Base-by-base conservation (phyloP, 306 rosid species). In the Cicer judaicum region DNA sequence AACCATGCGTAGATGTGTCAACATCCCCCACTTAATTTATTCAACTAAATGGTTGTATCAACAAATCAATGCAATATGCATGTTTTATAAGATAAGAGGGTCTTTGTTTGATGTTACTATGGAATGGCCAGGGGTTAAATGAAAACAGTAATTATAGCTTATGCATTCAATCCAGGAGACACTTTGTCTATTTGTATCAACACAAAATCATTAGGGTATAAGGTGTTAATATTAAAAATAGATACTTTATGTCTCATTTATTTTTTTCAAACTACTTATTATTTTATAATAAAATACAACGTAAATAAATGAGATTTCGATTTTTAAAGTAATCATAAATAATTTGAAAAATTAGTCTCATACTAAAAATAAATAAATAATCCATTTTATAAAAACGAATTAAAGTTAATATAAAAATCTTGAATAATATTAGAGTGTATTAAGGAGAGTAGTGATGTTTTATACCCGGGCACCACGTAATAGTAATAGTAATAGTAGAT, bases 111-210 rank as follows among this genome's bases (percentile, higher is more conserved):
- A 66, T 52, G 75, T 14, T 19, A 67, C 59, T 34, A 47, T 65
- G 69, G 10, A 55, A 56, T 72, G 74, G 36, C 19, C 34, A 47
- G 46, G 74, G 56, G 70, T 82, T 79, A 63, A 68, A 77, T 43
- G 66, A 54, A 80, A 72, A 72, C 69, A 78, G 74, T 81, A 75
- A 83, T 44, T 24, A 78, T 62, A 71, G 64, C 39, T 44, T 48
- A 10, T 92, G 97, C 83, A 80, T 84, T 83, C 86, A 87, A 82
- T 82, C 81, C 68, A 80, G 93, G 94, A 81, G 84, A 91, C 97
- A 91, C 70, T 64, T 75, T 91, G 96, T 79, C 88, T 83, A 77
- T 71, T 72, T 76, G 84, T 74, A 77, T 56, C 83, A 89, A 80
- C 78, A 85, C 93, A 89, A 79, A 82, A 90, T 79, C 80, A 90